phyloP scores from a whole-genome alignment of 345 rosid genomes.

The Populus alba region DNA sequence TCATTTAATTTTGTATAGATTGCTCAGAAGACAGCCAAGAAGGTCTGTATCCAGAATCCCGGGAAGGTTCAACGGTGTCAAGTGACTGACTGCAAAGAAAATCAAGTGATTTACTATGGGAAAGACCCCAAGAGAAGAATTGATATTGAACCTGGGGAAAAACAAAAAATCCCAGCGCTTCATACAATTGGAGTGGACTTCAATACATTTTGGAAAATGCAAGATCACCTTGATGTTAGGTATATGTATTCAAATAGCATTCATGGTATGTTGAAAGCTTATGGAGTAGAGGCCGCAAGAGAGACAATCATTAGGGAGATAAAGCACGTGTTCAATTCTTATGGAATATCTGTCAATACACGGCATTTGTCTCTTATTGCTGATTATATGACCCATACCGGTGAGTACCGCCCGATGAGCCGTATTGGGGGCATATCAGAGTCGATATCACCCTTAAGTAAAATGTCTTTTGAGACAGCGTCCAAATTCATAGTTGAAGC shows the following conservation, averaged over 20 bases:
- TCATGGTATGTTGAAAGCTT: constrained; percentile 67
- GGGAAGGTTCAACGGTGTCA: constrained; percentile 69
- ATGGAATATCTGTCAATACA: constrained; percentile 70
- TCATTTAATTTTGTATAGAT: constrained; percentile 40
- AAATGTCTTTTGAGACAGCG: constrained; percentile 94
- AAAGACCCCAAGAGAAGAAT: constrained; percentile 64
- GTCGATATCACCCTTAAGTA: constrained; percentile 70
- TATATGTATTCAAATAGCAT: constrained; percentile 79
- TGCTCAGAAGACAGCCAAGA: constrained; percentile 77
- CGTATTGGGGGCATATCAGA: constrained; percentile 85
- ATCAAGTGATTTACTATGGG: constrained; percentile 78
- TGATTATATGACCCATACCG: constrained; percentile 84
- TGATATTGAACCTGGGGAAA: constrained; percentile 47
- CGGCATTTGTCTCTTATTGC: constrained; percentile 83
- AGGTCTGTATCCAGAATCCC: constrained; percentile 75
- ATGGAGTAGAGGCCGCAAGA: constrained; percentile 96
- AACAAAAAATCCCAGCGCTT: constrained; percentile 61
- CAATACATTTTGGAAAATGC: constrained; percentile 56
- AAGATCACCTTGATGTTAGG: constrained; percentile 68
- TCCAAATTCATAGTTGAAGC: constrained; percentile 90
- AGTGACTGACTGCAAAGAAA: constrained; percentile 55
- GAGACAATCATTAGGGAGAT: constrained; percentile 83
- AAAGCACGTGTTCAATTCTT: constrained; percentile 72
- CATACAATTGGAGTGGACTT: constrained; percentile 77
- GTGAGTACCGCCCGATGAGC: constrained; percentile 88